Evolutionary conservation across 73 alveolate genomes (phyloP), one percentile per base, ranked within the genome.

Genomic region (Paramecium pentaurelia): DNA sequence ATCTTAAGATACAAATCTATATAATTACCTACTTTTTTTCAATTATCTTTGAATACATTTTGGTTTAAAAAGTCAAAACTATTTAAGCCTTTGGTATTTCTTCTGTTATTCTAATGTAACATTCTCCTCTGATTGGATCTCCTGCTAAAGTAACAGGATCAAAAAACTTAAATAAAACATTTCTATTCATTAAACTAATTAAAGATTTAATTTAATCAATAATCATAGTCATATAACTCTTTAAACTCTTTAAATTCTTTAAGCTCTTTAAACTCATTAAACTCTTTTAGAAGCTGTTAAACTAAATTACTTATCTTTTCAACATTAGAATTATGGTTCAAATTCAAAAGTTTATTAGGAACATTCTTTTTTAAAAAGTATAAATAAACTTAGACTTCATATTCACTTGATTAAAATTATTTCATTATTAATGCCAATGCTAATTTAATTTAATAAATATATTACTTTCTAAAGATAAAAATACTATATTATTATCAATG

Each of bases 61-160:
- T 80, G 6, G 47, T 25, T 80, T 80, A 47, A 16, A 80, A 47
- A n/a, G 71, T 32, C 5, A 80, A 25, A 22, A 49, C 44, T n/a
- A 80, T 45, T 47, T 28, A 45, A 3, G 91, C 91, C 16, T 80
- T 49, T n/a, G 91, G 51, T 18, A 80, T 80, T 3, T 80, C 91
- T 34, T 80, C 59, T 20, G 49, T 18, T 8, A 42, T 14, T 80
- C 91, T 80, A 7, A 80, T 51, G 49, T 6, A 80, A 11, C 91
- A 80, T 22, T 38, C 32, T 18, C 91, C 91, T 27, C 36, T 38
- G 9, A 80, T 47, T 25, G 8, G 10, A 44, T 80, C 91, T 11
- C 91, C 91, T 25, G 73, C 73, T 14, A 14, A 80, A 44, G 91
- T 80, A 4, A 80, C 91, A 3, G 91, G 77, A 25, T 80, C 91